Evolutionary conservation across 2,329 filamentous ascomycete genomes (phyloP), one percentile per base, ranked within the genome.

Genomic region (Dactylellina haptotyla): DNA sequence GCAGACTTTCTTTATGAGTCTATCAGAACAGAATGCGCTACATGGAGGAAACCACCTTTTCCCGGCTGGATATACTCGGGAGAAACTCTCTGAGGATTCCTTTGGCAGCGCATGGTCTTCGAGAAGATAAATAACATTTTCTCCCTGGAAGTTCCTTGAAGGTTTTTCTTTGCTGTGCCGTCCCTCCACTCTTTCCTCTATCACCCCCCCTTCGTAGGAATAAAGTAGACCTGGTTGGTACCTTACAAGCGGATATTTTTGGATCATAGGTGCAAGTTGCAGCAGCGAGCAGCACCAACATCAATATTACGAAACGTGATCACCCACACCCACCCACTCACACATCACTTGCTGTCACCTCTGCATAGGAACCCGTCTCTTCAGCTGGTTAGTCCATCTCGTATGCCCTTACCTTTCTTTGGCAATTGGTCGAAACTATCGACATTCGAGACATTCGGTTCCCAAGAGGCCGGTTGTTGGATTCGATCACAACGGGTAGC

Each of bases 381-480:
- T 28, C 53, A 32, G 12, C 26, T 9, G 26, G n/a, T 9, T 25
- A 12, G 23, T 20, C 8, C 48, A n/a, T 34, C 8, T 14, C 18
- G n/a, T 8, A 9, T 32, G n/a, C 25, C 34, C 9, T 6, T 48
- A 23, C 32, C 23, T 41, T 26, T 20, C 25, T 10, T 10, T 20
- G 25, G 34, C n/a, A n/a, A n/a, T 59, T 67, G 63, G 53, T 34
- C 43, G 16, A 53, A 69, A 69, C 28, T 69, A 69, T 51, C 64
- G 64, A 69, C 54, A 59, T 73, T 54, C 61, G 32, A 73, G 69
- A 73, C 69, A 73, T 73, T 53, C 18, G 12, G 37, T 45, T 61
- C 58, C 61, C 69, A 73, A 51, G 51, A 48, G 37, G 12, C 37
- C 28, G 69, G 69, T 65, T 73, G 69, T 62, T 73, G 69, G 69